phyloP scores from a whole-genome alignment of 2,329 filamentous ascomycete species.

The Nannizziopsis arthrosporioides region DNA sequence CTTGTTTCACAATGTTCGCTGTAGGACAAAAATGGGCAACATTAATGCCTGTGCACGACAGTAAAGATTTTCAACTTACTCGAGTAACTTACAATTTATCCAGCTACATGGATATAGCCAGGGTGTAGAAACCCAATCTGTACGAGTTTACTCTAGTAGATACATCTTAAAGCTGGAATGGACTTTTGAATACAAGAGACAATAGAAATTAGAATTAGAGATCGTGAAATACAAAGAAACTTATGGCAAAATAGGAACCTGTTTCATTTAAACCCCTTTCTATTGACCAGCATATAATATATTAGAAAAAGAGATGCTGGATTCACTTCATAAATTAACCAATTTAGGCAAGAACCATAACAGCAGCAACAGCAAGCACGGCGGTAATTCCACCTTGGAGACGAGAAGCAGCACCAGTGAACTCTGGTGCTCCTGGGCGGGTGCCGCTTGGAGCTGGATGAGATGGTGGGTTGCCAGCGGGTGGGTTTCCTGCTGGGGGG shows the following conservation, averaged over 20 bases:
- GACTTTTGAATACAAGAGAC: not conserved
- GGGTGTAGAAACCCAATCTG: too few relatives aligned
- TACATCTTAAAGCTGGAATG: too few relatives aligned
- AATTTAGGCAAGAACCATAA: constrained; percentile 13
- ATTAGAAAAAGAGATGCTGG: not conserved
- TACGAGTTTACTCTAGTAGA: too few relatives aligned
- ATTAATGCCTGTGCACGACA: too few relatives aligned
- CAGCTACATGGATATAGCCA: too few relatives aligned
- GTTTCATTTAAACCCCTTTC: not conserved
- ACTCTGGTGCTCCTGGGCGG: constrained; percentile 9
- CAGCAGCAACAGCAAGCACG: constrained; percentile 11
- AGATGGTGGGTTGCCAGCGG: constrained; percentile 20
- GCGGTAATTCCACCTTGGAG: constrained; percentile 9
- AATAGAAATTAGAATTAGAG: not conserved
- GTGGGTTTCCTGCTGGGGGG: constrained; percentile 12
- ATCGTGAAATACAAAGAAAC: not conserved
- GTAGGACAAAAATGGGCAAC: too few relatives aligned
- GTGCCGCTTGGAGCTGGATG: constrained; percentile 3
- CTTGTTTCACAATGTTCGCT: too few relatives aligned
- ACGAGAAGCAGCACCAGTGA: constrained; percentile 12
- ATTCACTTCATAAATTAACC: not conserved
- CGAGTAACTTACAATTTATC: too few relatives aligned
- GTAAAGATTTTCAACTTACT: too few relatives aligned
- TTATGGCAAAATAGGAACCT: not conserved
- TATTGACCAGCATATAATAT: not conserved